Evolutionary conservation across 768 basidiomycete genomes (phyloP).

Genomic region (Tylopilus sp.): DNA sequence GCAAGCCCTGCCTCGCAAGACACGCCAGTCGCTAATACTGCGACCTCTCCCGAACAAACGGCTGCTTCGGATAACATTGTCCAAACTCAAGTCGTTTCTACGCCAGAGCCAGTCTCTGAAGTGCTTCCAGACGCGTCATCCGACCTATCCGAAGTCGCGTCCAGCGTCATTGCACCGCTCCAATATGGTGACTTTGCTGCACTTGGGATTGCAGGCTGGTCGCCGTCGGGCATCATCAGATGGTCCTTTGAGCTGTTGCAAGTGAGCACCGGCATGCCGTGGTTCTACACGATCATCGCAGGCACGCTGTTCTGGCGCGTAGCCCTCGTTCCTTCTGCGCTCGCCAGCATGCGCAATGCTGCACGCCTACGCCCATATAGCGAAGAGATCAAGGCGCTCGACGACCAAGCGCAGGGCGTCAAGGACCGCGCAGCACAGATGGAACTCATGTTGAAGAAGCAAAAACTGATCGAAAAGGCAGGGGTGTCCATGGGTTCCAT

Average conservation of each 20-base stretch:
- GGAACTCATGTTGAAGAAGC: conserved; percentile 43
- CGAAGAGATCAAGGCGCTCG: conserved; percentile 51
- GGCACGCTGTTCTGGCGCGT: conserved; percentile 61
- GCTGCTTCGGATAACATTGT: not conserved
- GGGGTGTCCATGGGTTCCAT: conserved; percentile 59
- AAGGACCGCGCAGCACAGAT: conserved; percentile 42
- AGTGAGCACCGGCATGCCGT: conserved; percentile 67
- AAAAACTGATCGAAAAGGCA: conserved; percentile 56
- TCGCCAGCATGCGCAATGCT: conserved; percentile 54
- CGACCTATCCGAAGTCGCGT: conserved; percentile 20
- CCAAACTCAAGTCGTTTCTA: no score
- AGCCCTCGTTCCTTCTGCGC: conserved; percentile 55
- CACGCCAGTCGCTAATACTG: not conserved
- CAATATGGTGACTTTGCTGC: conserved; percentile 72
- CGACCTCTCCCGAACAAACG: not conserved
- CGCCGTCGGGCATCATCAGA: conserved; percentile 60
- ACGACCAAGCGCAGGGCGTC: conserved; percentile 36
- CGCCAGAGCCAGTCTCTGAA: conserved; percentile 4
- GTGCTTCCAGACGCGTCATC: conserved; percentile 11
- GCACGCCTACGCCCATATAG: conserved; percentile 39
- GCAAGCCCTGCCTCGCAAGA: not conserved
- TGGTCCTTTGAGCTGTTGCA: conserved; percentile 68
- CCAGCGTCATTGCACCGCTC: conserved; percentile 42
- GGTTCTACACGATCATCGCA: conserved; percentile 79
- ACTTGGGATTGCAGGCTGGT: conserved; percentile 63